phyloP scores from a whole-genome alignment of 129 eudicot species.

The Flaveria trinervia region DNA sequence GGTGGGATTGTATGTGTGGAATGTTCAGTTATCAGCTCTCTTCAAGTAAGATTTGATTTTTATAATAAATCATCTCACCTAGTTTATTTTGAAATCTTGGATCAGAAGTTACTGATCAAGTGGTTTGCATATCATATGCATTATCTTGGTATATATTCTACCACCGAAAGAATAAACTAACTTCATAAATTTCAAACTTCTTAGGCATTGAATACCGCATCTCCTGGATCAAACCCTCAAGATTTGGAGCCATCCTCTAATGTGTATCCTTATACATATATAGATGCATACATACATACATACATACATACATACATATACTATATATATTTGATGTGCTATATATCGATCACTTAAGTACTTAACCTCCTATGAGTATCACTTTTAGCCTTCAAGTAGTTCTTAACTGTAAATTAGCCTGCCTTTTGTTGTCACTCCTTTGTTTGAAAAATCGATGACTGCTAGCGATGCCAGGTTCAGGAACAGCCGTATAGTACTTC shows the following conservation, averaged over 20 bases:
- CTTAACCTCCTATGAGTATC: neutral
- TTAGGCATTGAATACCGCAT: neutral
- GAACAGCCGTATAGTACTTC: slow-evolving; percentile 46
- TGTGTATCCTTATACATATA: slow-evolving; percentile 38
- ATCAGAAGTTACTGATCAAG: neutral
- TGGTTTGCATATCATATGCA: neutral
- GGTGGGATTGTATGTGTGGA: slow-evolving; percentile 59
- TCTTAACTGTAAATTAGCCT: slow-evolving; percentile 50
- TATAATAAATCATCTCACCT: neutral
- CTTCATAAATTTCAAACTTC: neutral
- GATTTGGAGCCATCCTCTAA: slow-evolving; percentile 33
- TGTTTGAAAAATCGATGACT: slow-evolving; percentile 51
- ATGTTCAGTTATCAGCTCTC: slow-evolving; percentile 41
- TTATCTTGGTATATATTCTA: slow-evolving; percentile 2
- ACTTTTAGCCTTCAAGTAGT: neutral
- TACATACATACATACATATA: neutral
- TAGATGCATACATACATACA: neutral
- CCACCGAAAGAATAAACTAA: neutral
- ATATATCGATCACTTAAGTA: neutral
- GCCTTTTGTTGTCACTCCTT: slow-evolving; percentile 32
- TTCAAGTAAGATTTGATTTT: slow-evolving; percentile 36
- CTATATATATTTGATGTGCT: neutral
- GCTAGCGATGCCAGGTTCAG: slow-evolving; percentile 45
- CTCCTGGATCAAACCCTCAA: slow-evolving; percentile 4
- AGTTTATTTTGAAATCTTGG: neutral